Evolutionary conservation across 73 alveolate species (phyloP).

Genomic region (Paramecium primaurelia): DNA sequence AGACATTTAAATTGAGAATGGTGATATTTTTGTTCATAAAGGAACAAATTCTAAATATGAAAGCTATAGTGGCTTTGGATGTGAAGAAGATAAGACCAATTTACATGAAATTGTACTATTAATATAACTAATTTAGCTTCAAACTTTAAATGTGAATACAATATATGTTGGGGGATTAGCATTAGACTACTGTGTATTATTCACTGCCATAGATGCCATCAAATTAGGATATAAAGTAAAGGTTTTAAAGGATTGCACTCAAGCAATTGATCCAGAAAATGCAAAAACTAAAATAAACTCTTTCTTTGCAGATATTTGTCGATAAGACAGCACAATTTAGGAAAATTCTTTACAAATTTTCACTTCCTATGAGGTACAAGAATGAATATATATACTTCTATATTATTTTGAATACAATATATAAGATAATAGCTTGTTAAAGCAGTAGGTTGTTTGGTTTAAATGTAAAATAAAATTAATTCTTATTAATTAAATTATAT

Average conservation of each 20-base stretch:
- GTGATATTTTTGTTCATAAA: slow-evolving; percentile 75
- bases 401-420: background rate
- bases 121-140: background rate
- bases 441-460: background rate
- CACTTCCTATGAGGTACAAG: background rate
- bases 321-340: background rate
- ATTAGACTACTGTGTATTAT: slow-evolving; percentile 94
- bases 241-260: slow-evolving; percentile 83
- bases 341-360: background rate
- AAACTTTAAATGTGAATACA: slow-evolving; percentile 53
- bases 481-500: background rate
- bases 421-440: background rate
- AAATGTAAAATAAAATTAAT: background rate
- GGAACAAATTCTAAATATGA: slow-evolving; percentile 77
- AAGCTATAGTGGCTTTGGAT: slow-evolving; percentile 92
- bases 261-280: slow-evolving; percentile 61
- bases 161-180: slow-evolving; percentile 93
- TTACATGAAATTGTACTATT: slow-evolving; percentile 68
- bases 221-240: slow-evolving; percentile 80
- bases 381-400: background rate
- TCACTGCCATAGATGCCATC: slow-evolving; percentile 93
- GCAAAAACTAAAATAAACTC: background rate
- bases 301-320: background rate
- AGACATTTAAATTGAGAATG: slow-evolving; percentile 71
- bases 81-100: slow-evolving; percentile 82